Base-by-base conservation (phyloP, 1,139 yeast species). In the Suhomyces bribrorum region DNA sequence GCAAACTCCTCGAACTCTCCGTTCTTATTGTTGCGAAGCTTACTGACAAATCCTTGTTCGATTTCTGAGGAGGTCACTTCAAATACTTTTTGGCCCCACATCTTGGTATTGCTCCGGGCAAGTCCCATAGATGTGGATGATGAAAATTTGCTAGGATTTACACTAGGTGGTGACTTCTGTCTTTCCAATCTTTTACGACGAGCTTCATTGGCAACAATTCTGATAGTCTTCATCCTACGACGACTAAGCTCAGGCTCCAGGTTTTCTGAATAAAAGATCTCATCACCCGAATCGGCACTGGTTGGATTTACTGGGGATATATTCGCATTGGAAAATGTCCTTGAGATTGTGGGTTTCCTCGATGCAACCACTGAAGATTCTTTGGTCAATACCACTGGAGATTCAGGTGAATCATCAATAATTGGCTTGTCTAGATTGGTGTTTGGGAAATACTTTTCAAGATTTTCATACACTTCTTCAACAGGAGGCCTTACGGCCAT, bases 61-160 rank as follows among this genome's bases (percentile, higher is more conserved):
- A 80, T 76, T 42, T 83, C 83, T 23, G 76, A 78, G 1, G 94
- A 82, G 0, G 94, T 89, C 36, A 94, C 94, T 64, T 94, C 98
- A 22, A 89, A 83, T 12, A 88, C 95, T 49, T 78, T 83, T 47
- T 88, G 90, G 9, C 98, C 98, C 99, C 99, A 94, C 84, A 94
- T 79, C 62, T 92, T 92, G 2, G 99, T 94, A 53, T 94, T 88
- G 38, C 81, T 77, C 42, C 97, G 69, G 46, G 87, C 72, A 28
- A 87, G 53, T 16, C 78, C 52, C 16, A 39, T 37, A 14, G 17
- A 25, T 3, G 37, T 25, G 6, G 35, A 20, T 7, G 97, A 97
- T 97, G 97, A 89, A 81, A 92, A 32, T 15, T 20, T 78, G 60
- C 89, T 90, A 1, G 97, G 89, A 53, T 90, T 86, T 36, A 79